These are phyloP conservation scores for Chamaenerion angustifolium DNA, from an alignment of 345 rosid species.

Conservation along the genomic window DNA sequence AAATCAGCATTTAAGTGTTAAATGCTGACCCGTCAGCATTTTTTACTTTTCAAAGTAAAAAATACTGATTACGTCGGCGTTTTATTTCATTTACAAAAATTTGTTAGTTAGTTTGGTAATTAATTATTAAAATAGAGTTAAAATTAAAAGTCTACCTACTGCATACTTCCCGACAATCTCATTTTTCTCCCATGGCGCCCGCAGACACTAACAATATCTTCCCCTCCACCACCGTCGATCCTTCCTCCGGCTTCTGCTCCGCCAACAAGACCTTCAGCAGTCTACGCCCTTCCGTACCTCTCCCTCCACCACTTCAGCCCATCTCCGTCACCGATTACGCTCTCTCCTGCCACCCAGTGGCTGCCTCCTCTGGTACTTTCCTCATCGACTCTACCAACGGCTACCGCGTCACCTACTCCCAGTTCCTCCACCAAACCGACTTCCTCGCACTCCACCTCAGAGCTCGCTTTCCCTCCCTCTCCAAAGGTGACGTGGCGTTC, in stretches of 20 bases:
- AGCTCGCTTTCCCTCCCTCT: conserved; percentile 7
- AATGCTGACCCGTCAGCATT: no score
- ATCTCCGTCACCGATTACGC: conserved; percentile 16
- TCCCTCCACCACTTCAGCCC: conserved; percentile 10
- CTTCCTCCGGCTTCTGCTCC: conserved; percentile 18
- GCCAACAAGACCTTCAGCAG: conserved; percentile 16
- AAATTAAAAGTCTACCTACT: no score
- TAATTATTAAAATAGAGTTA: no score
- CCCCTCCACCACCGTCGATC: conserved; percentile 4
- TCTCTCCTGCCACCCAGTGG: conserved; percentile 10
- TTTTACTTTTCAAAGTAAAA: no score
- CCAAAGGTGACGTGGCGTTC: conserved; percentile 20
- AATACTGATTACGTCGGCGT: no score
- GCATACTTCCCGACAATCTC: no score
- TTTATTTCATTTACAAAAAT: no score
- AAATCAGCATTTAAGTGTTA: no score
- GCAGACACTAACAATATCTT: no score
- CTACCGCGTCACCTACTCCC: conserved; percentile 6
- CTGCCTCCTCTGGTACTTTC: neutral
- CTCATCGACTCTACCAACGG: conserved; percentile 7
- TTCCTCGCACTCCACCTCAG: conserved; percentile 9
- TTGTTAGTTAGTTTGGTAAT: no score
- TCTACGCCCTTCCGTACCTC: conserved; percentile 14
- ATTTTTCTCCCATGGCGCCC: no score
- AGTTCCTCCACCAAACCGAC: conserved; percentile 6